Conservation (phyloP, 768 basidiomycete species). For the Clitopilus passeckerianus region DNA sequence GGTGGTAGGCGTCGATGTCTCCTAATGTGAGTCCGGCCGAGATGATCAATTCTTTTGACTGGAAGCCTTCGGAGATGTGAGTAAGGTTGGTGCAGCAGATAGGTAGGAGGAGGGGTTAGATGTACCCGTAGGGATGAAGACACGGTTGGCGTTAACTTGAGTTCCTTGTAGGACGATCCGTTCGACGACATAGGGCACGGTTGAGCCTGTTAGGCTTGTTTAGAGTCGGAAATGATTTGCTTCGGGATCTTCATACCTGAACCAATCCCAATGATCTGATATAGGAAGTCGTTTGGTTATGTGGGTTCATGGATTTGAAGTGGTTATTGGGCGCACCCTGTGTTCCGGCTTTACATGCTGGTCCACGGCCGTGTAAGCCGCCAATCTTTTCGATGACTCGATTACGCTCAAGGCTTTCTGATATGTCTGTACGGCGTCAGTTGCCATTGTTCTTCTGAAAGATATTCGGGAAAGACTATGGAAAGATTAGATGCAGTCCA, state of each 20-base stretch:
- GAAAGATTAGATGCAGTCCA: neutral
- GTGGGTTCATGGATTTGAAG: neutral
- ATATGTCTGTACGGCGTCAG: neutral
- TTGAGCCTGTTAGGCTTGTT: slow-evolving; percentile 55
- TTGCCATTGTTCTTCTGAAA: neutral
- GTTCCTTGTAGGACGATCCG: slow-evolving; percentile 82
- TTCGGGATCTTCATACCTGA: slow-evolving; percentile 47
- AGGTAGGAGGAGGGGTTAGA: neutral
- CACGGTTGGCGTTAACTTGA: slow-evolving; percentile 69
- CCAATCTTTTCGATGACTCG: slow-evolving; percentile 83
- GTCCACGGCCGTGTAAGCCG: slow-evolving; percentile 94
- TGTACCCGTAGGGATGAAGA: slow-evolving; percentile 87
- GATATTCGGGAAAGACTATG: too few species aligned
- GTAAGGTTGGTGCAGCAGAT: slow-evolving; percentile 3
- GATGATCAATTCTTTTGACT: slow-evolving; percentile 94
- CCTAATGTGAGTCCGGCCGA: slow-evolving; percentile 71
- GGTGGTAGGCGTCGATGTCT: slow-evolving; percentile 84
- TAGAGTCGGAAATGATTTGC: too few species aligned
- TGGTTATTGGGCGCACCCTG: slow-evolving; percentile 46
- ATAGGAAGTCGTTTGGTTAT: neutral
- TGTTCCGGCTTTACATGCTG: slow-evolving; percentile 79
- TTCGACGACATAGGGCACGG: slow-evolving; percentile 96
- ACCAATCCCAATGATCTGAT: slow-evolving; percentile 81
- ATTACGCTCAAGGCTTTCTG: slow-evolving; percentile 35
- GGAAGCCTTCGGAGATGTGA: slow-evolving; percentile 59